Evolutionary conservation across 2,329 filamentous ascomycete genomes (phyloP), one percentile per base, ranked within the genome.

Genomic region (Botrytis tulipae): DNA sequence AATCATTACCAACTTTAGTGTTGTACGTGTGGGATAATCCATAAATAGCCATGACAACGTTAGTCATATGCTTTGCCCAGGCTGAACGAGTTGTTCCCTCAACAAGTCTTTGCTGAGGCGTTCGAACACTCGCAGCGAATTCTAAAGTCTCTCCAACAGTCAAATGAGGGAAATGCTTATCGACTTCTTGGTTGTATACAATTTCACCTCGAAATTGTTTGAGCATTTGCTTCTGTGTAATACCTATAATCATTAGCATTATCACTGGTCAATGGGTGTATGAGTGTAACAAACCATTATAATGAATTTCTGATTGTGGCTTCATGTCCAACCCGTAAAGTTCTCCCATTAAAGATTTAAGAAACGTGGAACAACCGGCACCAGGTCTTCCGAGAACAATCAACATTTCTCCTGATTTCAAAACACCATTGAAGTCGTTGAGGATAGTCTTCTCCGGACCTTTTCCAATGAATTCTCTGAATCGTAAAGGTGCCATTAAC

Each of bases 1-100:
- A 89, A 76, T 93, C 91, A 74, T 94, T 90, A 10, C 93, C 93
- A 10, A 95, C 91, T 78, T 91, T 92, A 14, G 92, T 94, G 74
- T 90, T 87, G 78, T 91, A 86, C 0, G 91, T 92, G 78, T 94
- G 91, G 25, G 89, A 89, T 32, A 94, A 88, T 77, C 91, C 92
- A 77, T 93, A 68, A 0, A 91, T 82, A 29, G 92, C 90, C 82
- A 92, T 91, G 73, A 93, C 87, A 0, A 92, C 90, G n/a, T 88
- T 84, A 20, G 77, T 75, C 73, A 80, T 77, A 44, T 79, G 76
- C 67, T 81, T 78, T 8, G 79, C 80, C 8, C 91, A 85, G 20
- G 91, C 86, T 1, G 84, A 81, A 1, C 90, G 86, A 5, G 85
- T 86, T 77, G 92, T 87, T 20, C 88, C 89, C 40, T 88, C 84